Evolutionary conservation across 2,329 filamentous ascomycete genomes (phyloP), one percentile per base, ranked within the genome.

Genomic region (Tolypocladium ovalisporum): DNA sequence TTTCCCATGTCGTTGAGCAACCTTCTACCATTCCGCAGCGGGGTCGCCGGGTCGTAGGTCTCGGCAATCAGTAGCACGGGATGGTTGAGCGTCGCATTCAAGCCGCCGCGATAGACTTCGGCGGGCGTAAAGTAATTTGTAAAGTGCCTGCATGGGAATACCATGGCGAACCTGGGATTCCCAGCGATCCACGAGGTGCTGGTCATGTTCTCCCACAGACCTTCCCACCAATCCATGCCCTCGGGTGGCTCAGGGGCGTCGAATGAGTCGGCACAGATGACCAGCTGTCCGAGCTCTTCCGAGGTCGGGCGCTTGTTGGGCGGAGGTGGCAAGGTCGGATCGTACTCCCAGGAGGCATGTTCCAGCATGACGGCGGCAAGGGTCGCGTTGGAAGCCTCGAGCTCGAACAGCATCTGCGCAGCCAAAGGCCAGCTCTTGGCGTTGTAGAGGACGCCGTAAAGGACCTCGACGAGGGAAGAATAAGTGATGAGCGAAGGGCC

Each of bases 11-110:
- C 76, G 0, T 61, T 54, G 22, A 74, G 57, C 3, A 80, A 67
- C 32, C 76, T 65, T 15, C 75, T 66, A 1, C 76, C 77, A 57
- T 80, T 79, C 6, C 76, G 71, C 49, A 80, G 63, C 5, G 77
- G 77, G 8, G 78, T 80, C 1, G 77, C 77, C 0, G 77, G 77
- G 57, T 80, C 78, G 57, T 80, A 75, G 6, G 74, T 75, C 67
- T 76, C 76, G 1, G 77, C 76, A 42, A 80, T 74, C 42, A 80
- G 67, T 42, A 80, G 63, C 2, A 80, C 65, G 0, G 78, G 76
- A 56, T 75, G 61, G 29, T 68, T 71, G 10, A 80, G 70, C 0
- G 73, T 73, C 53, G 71, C 62, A 63, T 77, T 75, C 34, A 80
- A 64, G 52, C 73, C 70, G 15, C 76, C 77, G 4, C 76, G 73